Conservation (phyloP, 805 yeast species). For the Debaryomyces hansenii region DNA sequence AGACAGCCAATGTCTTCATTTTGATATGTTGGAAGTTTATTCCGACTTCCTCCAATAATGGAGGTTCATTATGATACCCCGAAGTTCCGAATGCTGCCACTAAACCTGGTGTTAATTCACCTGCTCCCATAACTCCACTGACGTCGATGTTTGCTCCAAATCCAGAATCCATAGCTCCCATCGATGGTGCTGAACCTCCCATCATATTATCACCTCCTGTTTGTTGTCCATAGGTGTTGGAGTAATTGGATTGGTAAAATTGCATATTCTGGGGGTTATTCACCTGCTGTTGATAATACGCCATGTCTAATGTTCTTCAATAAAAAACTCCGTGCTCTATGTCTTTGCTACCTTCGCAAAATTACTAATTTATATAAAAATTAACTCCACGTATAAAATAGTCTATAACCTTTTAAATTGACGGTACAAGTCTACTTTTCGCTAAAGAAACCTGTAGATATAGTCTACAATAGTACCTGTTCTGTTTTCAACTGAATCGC, state of each 20-base stretch:
- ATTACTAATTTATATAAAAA: background rate
- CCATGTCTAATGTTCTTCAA: slow-evolving; percentile 23
- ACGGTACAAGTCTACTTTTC: background rate
- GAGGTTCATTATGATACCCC: slow-evolving; percentile 95
- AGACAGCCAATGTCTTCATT: slow-evolving; percentile 79
- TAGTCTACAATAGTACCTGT: too few relatives aligned
- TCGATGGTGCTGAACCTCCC: slow-evolving; percentile 11
- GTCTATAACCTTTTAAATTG: background rate
- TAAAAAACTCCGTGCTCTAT: background rate
- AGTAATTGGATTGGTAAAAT: slow-evolving; percentile 43
- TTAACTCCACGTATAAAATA: background rate
- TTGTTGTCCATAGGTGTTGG: slow-evolving; percentile 21
- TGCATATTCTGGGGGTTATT: slow-evolving; percentile 38
- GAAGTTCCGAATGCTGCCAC: slow-evolving; percentile 90
- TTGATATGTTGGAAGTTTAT: slow-evolving; percentile 87
- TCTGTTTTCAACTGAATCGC: too few relatives aligned
- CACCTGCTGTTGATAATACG: slow-evolving; percentile 39
- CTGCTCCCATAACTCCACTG: slow-evolving; percentile 42
- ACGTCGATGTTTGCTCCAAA: slow-evolving; percentile 38
- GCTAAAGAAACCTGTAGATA: background rate
- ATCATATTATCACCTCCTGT: slow-evolving; percentile 13
- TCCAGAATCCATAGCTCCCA: slow-evolving; percentile 41
- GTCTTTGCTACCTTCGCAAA: background rate
- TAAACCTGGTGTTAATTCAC: slow-evolving; percentile 67
- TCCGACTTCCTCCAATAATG: slow-evolving; percentile 88